These are phyloP conservation scores for Danielozyma ontarioensis DNA, from an alignment of 805 yeast species.

Conservation along the genomic window DNA sequence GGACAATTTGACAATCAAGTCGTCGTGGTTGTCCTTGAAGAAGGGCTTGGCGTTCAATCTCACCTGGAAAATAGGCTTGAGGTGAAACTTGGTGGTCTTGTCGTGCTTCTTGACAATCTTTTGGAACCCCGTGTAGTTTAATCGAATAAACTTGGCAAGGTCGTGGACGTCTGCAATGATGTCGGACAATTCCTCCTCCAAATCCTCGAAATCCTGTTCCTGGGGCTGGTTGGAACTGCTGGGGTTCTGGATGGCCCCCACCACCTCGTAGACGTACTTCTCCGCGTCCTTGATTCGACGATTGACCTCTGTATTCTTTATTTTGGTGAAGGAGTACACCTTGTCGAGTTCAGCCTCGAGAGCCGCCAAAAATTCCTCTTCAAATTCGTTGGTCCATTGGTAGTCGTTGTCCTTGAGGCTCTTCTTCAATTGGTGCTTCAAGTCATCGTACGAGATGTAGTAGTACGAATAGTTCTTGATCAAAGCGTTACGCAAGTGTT, in stretches of 20 bases:
- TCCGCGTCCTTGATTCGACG: slow-evolving; percentile 84
- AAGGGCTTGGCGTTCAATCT: slow-evolving; percentile 92
- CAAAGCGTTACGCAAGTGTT: slow-evolving; percentile 81
- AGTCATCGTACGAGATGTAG: slow-evolving; percentile 86
- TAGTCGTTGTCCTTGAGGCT: slow-evolving; percentile 53
- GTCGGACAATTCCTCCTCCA: slow-evolving; percentile 48
- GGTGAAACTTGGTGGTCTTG: slow-evolving; percentile 64
- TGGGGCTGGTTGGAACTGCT: slow-evolving; percentile 26
- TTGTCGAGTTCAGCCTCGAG: slow-evolving; percentile 87
- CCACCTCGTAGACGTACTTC: slow-evolving; percentile 61
- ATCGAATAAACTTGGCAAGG: slow-evolving; percentile 85
- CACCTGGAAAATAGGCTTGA: slow-evolving; percentile 90
- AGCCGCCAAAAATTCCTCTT: slow-evolving; percentile 71
- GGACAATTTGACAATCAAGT: slow-evolving; percentile 81
- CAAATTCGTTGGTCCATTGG: slow-evolving; percentile 72
- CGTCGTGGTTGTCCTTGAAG: slow-evolving; percentile 91
- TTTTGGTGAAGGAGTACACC: slow-evolving; percentile 85
- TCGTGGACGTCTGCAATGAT: slow-evolving; percentile 97
- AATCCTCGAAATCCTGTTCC: slow-evolving; percentile 40
- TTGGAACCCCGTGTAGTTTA: slow-evolving; percentile 96
- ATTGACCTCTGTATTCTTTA: slow-evolving; percentile 79
- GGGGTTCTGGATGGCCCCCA: slow-evolving; percentile 40
- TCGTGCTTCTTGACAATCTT: slow-evolving; percentile 96
- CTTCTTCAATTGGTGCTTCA: slow-evolving; percentile 74
- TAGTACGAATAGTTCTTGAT: slow-evolving; percentile 88